Percentiles rank a stretch among this genome's conserved stretches.
Evolutionary conservation across 495 filamentous ascomycete species (phyloP).

Genomic region (Cenococcum geophilum): DNA sequence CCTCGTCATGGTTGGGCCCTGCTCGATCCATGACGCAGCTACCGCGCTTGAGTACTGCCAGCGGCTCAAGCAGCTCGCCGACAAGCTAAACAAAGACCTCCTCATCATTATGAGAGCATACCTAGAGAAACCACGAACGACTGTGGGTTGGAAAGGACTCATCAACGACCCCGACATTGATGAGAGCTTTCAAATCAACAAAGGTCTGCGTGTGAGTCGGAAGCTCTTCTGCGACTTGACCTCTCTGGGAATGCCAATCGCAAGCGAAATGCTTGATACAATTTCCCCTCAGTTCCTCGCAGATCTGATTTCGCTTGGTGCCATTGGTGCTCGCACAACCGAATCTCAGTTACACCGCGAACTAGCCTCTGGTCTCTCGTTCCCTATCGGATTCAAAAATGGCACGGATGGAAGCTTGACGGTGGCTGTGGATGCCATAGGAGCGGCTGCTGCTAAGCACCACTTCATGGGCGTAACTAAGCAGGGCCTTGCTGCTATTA

Average conservation of each 20-base stretch:
- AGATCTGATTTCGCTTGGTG: constrained; percentile 89
- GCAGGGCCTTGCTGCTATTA: constrained; percentile 92
- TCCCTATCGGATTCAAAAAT: constrained; percentile 99
- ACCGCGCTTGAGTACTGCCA: constrained; percentile 80
- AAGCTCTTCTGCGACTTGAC: constrained; percentile 91
- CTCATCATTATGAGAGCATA: constrained; percentile 97
- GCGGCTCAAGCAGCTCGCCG: constrained; percentile 65
- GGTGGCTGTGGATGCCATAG: constrained; percentile 96
- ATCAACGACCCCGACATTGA: constrained; percentile 99
- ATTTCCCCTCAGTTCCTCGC: constrained; percentile 96
- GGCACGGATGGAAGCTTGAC: constrained; percentile 90
- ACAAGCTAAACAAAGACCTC: constrained; percentile 73
- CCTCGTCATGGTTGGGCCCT: constrained; percentile 89
- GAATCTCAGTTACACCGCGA: constrained; percentile 95
- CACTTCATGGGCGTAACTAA: constrained; percentile 99
- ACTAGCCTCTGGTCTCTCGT: constrained; percentile 91
- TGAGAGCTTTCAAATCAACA: constrained; percentile 97
- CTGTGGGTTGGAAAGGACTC: constrained; percentile 97
- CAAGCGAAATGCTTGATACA: constrained; percentile 95
- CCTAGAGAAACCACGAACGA: constrained; percentile 98
- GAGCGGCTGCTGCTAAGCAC: constrained; percentile 82
- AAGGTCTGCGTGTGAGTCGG: constrained; percentile 81
- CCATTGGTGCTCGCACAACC: constrained; percentile 94
- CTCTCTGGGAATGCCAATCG: constrained; percentile 79
- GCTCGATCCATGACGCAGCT: constrained; percentile 92